A percentile compares a stretch with the other conserved stretches of the same genome.
Evolutionary conservation across 2,329 filamentous ascomycete species (phyloP).

Genomic region (Ceratocystiopsis sp.): DNA sequence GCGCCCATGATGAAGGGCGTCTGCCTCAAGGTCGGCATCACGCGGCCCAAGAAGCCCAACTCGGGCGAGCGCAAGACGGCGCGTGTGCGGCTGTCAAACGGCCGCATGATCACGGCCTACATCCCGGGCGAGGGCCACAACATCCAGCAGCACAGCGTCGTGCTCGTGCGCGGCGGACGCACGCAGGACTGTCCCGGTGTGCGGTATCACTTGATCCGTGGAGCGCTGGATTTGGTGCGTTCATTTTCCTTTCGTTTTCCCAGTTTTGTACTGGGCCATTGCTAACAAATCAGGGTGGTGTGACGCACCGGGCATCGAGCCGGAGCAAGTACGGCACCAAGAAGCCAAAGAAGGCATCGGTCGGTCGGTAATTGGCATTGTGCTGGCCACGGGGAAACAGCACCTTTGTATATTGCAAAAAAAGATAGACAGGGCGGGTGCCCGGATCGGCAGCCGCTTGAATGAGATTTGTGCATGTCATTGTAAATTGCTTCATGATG

Average conservation of each 20-base stretch:
- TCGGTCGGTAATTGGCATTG: constrained; percentile 18
- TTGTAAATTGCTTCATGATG: no score
- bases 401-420: neutral
- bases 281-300: constrained; percentile 52
- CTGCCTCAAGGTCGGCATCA: constrained; percentile 83
- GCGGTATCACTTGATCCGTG: constrained; percentile 82
- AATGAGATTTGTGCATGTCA: no score
- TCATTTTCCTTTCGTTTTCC: neutral
- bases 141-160: constrained; percentile 96
- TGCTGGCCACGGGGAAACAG: no score
- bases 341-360: constrained; percentile 75
- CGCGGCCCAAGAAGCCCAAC: constrained; percentile 96
- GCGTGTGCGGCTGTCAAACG: constrained; percentile 73
- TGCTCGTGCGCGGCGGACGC: constrained; percentile 83
- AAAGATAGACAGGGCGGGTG: neutral
- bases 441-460: neutral
- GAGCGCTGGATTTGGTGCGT: constrained; percentile 79
- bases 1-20: constrained; percentile 86
- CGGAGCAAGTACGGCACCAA: constrained; percentile 97
- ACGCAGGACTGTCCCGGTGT: constrained; percentile 98
- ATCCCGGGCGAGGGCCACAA: constrained; percentile 98
- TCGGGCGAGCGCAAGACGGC: constrained; percentile 94
- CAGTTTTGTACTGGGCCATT: neutral
- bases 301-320: constrained; percentile 65
- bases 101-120: constrained; percentile 77